A percentile compares a stretch with the other conserved stretches of the same genome.
Evolutionary conservation across 1,284 basidiomycete genomes (phyloP).

Genomic region (Ustilago nuda): DNA sequence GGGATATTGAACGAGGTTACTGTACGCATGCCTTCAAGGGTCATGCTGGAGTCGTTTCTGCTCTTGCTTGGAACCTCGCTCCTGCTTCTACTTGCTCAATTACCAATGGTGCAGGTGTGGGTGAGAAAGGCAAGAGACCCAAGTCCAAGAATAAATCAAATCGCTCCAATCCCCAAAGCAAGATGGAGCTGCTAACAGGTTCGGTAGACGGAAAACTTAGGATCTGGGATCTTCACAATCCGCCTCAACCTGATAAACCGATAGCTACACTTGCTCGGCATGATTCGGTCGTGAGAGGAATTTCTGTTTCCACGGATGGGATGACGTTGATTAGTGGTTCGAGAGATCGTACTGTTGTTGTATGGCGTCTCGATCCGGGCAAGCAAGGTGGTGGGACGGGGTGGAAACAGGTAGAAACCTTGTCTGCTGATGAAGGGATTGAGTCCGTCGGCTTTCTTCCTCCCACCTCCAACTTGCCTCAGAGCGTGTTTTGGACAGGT

Average conservation of each 20-base stretch:
- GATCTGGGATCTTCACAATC: slow-evolving; percentile 64
- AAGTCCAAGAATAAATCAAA: slow-evolving; percentile 30
- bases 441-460: slow-evolving; percentile 61
- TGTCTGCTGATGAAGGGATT: slow-evolving; percentile 61
- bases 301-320: slow-evolving; percentile 57
- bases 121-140: slow-evolving; percentile 3
- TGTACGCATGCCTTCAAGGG: slow-evolving; percentile 90
- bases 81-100: slow-evolving; percentile 69
- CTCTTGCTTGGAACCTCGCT: slow-evolving; percentile 85
- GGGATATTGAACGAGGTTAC: slow-evolving; percentile 88
- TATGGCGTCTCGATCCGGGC: slow-evolving; percentile 43
- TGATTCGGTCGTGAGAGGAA: slow-evolving; percentile 64
- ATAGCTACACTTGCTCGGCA: slow-evolving; percentile 54
- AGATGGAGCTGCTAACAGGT: slow-evolving; percentile 86
- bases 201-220: slow-evolving; percentile 74
- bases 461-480: slow-evolving; percentile 73
- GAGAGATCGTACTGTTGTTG: slow-evolving; percentile 59
- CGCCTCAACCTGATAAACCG: slow-evolving; percentile 49
- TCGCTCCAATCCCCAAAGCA: slow-evolving; percentile 39
- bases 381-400: slow-evolving; percentile 3
- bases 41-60: slow-evolving; percentile 95
- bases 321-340: slow-evolving; percentile 53
- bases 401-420: slow-evolving; percentile 61
- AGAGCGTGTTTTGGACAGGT: slow-evolving; percentile 56
- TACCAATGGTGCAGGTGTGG: not conserved